Conservation (phyloP, 192 early-diverging fungal genomes). For the Coemansia sp. region DNA sequence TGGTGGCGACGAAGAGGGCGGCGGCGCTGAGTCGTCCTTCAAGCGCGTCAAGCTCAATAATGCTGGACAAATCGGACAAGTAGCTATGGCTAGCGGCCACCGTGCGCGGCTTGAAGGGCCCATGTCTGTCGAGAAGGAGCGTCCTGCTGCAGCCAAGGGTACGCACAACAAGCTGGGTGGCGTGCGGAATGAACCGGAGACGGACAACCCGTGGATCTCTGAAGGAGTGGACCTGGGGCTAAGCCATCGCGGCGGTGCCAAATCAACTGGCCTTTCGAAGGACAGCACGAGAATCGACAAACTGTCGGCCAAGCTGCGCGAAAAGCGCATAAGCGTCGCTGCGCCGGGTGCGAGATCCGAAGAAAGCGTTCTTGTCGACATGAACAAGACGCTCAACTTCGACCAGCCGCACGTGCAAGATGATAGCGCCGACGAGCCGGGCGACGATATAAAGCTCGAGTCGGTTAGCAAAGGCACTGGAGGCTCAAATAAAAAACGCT, state of each 20-base stretch:
- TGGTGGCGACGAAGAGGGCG: conserved; percentile 5
- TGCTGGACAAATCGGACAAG: conserved; percentile 45
- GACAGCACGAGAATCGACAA: conserved; percentile 67
- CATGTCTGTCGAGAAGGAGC: conserved; percentile 46
- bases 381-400: conserved; percentile 60
- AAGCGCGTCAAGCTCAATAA: conserved; percentile 61
- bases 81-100: conserved; percentile 58
- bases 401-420: conserved; percentile 10
- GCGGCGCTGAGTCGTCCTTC: background rate
- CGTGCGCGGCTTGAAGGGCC: conserved; percentile 62
- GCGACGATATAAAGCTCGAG: conserved; percentile 21
- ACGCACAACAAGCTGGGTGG: conserved; percentile 20
- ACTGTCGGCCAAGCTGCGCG: conserved; percentile 66
- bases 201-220: conserved; percentile 79
- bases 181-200: conserved; percentile 4
- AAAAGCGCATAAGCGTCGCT: conserved; percentile 55
- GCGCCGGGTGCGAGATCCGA: conserved; percentile 16
- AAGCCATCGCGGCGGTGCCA: conserved; percentile 40
- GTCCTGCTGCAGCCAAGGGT: conserved; percentile 7
- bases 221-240: conserved; percentile 44
- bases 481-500: conserved; percentile 37
- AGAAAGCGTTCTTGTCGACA: conserved; percentile 71
- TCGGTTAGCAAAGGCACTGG: conserved; percentile 23
- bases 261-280: conserved; percentile 54
- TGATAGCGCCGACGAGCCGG: conserved; percentile 20